Conservation (phyloP, 495 filamentous ascomycete species). For the Neurospora africana region DNA sequence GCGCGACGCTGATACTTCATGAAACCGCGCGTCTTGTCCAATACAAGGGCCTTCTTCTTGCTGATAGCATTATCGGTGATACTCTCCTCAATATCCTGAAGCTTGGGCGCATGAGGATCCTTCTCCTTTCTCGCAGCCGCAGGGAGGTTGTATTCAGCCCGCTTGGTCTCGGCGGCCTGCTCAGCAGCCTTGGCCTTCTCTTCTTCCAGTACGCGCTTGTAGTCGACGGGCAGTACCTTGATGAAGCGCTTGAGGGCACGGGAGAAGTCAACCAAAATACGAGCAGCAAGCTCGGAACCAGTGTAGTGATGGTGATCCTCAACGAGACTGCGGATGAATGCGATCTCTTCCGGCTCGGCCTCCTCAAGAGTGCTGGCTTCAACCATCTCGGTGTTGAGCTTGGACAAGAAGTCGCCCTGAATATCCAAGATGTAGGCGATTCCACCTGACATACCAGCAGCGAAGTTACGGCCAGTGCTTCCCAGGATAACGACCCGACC, state of each 20-base stretch:
- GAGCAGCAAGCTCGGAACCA: conserved; percentile 90
- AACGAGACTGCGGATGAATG: conserved; percentile 84
- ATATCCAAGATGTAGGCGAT: conserved; percentile 96
- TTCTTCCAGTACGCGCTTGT: conserved; percentile 87
- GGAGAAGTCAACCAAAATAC: conserved; percentile 93
- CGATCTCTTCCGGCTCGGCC: conserved; percentile 63
- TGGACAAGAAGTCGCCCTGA: conserved; percentile 81
- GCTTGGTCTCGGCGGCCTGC: conserved; percentile 72
- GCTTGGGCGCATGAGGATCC: conserved; percentile 65
- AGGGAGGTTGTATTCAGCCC: conserved; percentile 73
- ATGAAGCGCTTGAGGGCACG: conserved; percentile 85
- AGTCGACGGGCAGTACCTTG: conserved; percentile 92
- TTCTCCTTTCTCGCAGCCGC: conserved; percentile 48
- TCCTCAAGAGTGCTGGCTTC: conserved; percentile 84
- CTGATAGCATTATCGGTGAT: conserved; percentile 74
- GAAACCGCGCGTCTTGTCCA: conserved; percentile 97
- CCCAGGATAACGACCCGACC: conserved; percentile 86
- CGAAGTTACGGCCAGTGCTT: conserved; percentile 96
- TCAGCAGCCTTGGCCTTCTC: conserved; percentile 77
- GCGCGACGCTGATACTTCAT: conserved; percentile 95
- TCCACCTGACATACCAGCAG: conserved; percentile 98
- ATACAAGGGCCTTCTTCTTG: conserved; percentile 89
- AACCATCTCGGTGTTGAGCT: conserved; percentile 99
- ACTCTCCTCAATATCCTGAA: conserved; percentile 93
- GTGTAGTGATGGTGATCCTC: conserved; percentile 99